phyloP scores from a whole-genome alignment of 2,329 filamentous ascomycete genomes.

The Phialophora chinensis region DNA sequence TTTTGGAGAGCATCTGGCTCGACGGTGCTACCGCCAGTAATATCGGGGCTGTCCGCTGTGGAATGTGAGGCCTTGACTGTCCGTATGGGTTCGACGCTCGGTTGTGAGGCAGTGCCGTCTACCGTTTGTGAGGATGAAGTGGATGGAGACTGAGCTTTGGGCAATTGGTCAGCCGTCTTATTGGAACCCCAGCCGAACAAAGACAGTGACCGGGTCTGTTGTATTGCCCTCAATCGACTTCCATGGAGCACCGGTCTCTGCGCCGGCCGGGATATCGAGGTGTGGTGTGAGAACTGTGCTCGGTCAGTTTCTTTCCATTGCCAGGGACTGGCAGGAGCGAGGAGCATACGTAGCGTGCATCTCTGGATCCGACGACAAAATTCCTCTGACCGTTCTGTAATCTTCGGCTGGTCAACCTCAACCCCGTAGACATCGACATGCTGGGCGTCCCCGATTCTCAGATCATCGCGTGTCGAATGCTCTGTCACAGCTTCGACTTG shows the following conservation, averaged over 20 bases:
- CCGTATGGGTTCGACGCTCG: constrained; percentile 18
- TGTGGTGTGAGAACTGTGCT: constrained; percentile 23
- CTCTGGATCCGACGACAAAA: constrained; percentile 12
- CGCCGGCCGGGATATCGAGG: constrained; percentile 16
- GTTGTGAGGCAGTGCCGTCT: constrained; percentile 10
- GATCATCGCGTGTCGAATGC: constrained; percentile 3
- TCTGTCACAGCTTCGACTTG: constrained; percentile 7
- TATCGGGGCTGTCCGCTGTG: constrained; percentile 34
- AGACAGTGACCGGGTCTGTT: constrained; percentile 36
- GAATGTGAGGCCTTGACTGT: constrained; percentile 37
- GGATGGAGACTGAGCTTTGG: constrained; percentile 2
- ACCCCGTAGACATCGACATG: constrained; percentile 32
- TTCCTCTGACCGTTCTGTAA: constrained; percentile 27
- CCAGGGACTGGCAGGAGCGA: background rate
- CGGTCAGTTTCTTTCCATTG: constrained; percentile 12
- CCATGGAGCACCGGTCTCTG: background rate
- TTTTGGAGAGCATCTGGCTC: constrained; percentile 32
- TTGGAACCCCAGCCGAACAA: constrained; percentile 35
- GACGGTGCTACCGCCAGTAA: constrained; percentile 11
- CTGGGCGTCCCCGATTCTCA: constrained; percentile 1
- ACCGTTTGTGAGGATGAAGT: constrained; percentile 9
- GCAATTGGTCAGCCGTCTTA: constrained; percentile 14
- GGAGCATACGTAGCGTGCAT: constrained; percentile 28
- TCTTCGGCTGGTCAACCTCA: constrained; percentile 32
- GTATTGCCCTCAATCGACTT: constrained; percentile 13